These are phyloP conservation scores for Debaryomycetaceae sp. DNA, from an alignment of 1,139 yeast genomes.

Conservation along the genomic window DNA sequence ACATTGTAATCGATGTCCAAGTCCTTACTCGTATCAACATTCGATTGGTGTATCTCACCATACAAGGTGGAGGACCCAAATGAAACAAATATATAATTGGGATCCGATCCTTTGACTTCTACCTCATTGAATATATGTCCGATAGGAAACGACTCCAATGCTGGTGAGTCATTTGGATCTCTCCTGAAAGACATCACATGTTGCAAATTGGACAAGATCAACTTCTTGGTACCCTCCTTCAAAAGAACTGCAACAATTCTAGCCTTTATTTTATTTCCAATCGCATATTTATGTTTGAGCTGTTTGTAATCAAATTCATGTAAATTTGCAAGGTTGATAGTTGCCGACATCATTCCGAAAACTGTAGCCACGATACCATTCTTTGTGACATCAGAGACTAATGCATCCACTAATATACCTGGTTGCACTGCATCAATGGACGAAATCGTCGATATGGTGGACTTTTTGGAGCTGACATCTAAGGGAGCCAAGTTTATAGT, in stretches of 20 bases:
- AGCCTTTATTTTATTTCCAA: conserved; percentile 66
- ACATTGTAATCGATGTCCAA: conserved; percentile 50
- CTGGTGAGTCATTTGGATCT: conserved; percentile 13
- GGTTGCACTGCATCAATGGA: conserved; percentile 80
- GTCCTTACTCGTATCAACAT: conserved; percentile 51
- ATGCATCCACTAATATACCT: conserved; percentile 75
- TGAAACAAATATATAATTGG: conserved; percentile 52
- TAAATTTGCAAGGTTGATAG: conserved; percentile 66
- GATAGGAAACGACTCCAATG: conserved; percentile 68
- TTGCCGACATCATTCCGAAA: conserved; percentile 72
- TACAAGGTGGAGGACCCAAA: conserved; percentile 51
- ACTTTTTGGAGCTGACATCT: conserved; percentile 32
- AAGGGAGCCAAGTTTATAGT: conserved; percentile 47
- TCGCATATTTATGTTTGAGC: conserved; percentile 58
- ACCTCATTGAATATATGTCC: conserved; percentile 68
- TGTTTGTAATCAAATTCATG: conserved; percentile 45
- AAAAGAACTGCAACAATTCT: conserved; percentile 64
- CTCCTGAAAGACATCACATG: conserved; percentile 37
- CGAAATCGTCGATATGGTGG: conserved; percentile 52
- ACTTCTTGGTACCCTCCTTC: conserved; percentile 54
- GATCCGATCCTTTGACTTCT: conserved; percentile 55
- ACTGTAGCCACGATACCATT: conserved; percentile 65
- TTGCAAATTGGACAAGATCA: conserved; percentile 63
- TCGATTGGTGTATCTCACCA: conserved; percentile 75
- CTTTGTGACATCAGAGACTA: conserved; percentile 56